Conservation (phyloP, 768 basidiomycete species). For the Amanita rimosa region DNA sequence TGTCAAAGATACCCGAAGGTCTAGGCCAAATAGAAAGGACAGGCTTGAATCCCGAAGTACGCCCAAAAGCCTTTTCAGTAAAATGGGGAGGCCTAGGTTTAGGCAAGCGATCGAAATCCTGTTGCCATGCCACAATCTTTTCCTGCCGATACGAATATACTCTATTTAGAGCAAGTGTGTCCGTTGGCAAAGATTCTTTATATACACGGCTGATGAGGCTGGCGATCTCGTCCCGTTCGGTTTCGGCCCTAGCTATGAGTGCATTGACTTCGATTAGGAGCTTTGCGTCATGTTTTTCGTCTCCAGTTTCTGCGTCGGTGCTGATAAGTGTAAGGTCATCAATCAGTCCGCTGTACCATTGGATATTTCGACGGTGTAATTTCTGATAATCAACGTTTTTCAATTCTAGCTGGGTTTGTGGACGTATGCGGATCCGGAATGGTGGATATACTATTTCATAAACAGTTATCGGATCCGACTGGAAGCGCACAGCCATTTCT, state of each 20-base stretch:
- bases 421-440: constrained; percentile 72
- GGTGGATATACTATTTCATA: constrained; percentile 89
- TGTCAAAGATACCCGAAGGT: constrained; percentile 41
- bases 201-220: constrained; percentile 71
- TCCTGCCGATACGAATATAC: constrained; percentile 85
- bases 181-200: constrained; percentile 65
- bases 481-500: constrained; percentile 82
- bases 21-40: constrained; percentile 65
- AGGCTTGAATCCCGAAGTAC: constrained; percentile 55
- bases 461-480: constrained; percentile 69
- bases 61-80: constrained; percentile 38
- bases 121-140: constrained; percentile 94
- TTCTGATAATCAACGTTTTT: constrained; percentile 87
- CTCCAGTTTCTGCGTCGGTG: constrained; percentile 71
- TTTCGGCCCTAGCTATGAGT: constrained; percentile 63
- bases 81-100: constrained; percentile 48
- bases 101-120: constrained; percentile 79
- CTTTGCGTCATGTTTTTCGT: constrained; percentile 56
- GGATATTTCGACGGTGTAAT: constrained; percentile 56
- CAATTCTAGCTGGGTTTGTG: constrained; percentile 79
- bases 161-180: constrained; percentile 80
- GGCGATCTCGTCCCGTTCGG: constrained; percentile 63
- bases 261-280: constrained; percentile 52
- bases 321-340: constrained; percentile 69
- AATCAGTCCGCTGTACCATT: constrained; percentile 67